A percentile compares a stretch with the other conserved stretches of the same genome.
phyloP scores from a whole-genome alignment of 1,139 yeast genomes.

The Geotrichum citri-aurantii region DNA sequence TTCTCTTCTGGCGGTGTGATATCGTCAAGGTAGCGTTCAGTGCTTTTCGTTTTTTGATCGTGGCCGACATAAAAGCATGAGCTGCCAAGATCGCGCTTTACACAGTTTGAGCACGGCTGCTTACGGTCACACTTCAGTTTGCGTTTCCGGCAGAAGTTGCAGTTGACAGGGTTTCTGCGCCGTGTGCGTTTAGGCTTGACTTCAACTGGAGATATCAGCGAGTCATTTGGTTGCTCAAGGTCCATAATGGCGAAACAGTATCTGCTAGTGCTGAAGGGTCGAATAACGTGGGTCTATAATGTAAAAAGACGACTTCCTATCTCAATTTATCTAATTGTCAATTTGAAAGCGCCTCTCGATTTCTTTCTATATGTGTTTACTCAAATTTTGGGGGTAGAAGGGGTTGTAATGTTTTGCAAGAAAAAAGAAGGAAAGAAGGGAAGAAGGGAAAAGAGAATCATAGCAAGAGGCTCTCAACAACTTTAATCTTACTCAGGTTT shows the following conservation, averaged over 20 bases:
- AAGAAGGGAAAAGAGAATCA: too few species aligned
- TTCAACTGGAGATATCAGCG: neutral
- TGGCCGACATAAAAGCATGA: constrained; percentile 26
- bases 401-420: too few species aligned
- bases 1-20: neutral
- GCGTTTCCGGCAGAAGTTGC: constrained; percentile 33
- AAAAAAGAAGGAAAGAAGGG: neutral
- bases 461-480: neutral
- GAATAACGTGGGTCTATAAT: neutral
- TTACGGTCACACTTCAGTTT: constrained; percentile 35
- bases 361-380: neutral
- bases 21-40: neutral
- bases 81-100: constrained; percentile 27
- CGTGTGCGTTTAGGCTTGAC: constrained; percentile 17
- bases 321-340: neutral
- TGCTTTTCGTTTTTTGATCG: constrained; percentile 8
- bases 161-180: constrained; percentile 30
- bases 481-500: neutral
- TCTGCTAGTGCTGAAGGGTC: neutral
- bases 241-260: neutral
- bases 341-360: neutral
- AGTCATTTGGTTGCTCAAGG: neutral
- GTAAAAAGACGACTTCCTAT: neutral
- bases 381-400: neutral
- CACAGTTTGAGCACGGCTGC: constrained; percentile 35